phyloP scores from a whole-genome alignment of 306 rosid genomes.

The Castanospermum australe region DNA sequence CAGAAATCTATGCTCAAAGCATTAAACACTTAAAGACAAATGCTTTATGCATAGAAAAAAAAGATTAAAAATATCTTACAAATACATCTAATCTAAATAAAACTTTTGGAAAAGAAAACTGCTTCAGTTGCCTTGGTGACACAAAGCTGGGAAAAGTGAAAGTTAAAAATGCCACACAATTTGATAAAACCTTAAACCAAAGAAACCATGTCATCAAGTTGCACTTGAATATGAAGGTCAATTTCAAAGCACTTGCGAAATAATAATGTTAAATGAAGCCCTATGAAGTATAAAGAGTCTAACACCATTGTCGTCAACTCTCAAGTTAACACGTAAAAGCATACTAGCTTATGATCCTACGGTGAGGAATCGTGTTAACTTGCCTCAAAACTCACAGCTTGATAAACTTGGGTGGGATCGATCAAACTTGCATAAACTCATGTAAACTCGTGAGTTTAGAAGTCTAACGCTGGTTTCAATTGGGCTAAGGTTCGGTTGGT shows the following conservation, averaged over 20 bases:
- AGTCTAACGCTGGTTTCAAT: too few species aligned
- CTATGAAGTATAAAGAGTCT: background rate
- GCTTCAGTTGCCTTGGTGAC: background rate
- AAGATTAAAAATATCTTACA: background rate
- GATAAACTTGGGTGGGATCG: too few species aligned
- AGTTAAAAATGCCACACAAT: background rate
- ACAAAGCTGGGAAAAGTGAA: background rate
- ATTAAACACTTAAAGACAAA: background rate
- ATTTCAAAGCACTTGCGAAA: constrained; percentile 4
- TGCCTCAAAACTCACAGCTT: too few species aligned
- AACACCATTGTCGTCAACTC: too few species aligned
- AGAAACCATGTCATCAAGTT: constrained; percentile 3
- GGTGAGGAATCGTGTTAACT: too few species aligned
- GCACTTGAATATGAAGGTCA: background rate
- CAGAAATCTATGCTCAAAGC: background rate
- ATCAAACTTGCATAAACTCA: too few species aligned
- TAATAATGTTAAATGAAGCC: background rate
- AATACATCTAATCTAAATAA: background rate
- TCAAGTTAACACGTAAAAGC: too few species aligned
- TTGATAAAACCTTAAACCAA: background rate
- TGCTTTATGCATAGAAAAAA: background rate
- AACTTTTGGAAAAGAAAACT: background rate
- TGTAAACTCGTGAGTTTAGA: too few species aligned
- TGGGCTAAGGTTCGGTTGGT: too few species aligned
- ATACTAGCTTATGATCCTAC: too few species aligned